Evolutionary conservation across 2,329 filamentous ascomycete species (phyloP).

Genomic region (Fusarium continuum): DNA sequence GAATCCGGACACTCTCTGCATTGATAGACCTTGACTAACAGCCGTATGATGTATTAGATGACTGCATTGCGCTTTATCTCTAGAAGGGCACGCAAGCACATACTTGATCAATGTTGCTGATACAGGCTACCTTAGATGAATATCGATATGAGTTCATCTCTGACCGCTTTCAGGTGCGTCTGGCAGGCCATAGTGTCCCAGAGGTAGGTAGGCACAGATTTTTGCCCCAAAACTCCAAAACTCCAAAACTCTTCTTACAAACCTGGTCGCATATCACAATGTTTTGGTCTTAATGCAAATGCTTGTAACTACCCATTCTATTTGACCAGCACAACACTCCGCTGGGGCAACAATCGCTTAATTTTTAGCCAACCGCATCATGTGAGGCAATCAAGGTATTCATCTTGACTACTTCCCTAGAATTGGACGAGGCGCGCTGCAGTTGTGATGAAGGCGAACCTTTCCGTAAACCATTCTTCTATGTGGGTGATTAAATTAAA

Average conservation of each 20-base stretch:
- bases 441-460: neutral
- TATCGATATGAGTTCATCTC: conserved; percentile 3
- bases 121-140: neutral
- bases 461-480: neutral
- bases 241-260: neutral
- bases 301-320: neutral
- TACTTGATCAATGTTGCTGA: neutral
- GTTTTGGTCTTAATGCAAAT: conserved; percentile 16
- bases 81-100: neutral
- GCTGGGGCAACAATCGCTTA: conserved; percentile 6
- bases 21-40: conserved; percentile 6
- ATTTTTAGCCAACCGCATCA: neutral
- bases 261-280: conserved; percentile 16
- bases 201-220: neutral
- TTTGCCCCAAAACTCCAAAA: neutral
- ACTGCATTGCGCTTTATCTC: conserved; percentile 5
- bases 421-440: too few species aligned
- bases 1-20: conserved; percentile 25
- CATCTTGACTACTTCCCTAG: neutral
- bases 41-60: conserved; percentile 13
- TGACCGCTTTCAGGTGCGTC: conserved; percentile 17
- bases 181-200: neutral
- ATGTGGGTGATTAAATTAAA: neutral
- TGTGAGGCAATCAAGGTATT: neutral
- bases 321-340: neutral